phyloP scores from a whole-genome alignment of 2,329 filamentous ascomycete species.

The Dothistroma septosporum region DNA sequence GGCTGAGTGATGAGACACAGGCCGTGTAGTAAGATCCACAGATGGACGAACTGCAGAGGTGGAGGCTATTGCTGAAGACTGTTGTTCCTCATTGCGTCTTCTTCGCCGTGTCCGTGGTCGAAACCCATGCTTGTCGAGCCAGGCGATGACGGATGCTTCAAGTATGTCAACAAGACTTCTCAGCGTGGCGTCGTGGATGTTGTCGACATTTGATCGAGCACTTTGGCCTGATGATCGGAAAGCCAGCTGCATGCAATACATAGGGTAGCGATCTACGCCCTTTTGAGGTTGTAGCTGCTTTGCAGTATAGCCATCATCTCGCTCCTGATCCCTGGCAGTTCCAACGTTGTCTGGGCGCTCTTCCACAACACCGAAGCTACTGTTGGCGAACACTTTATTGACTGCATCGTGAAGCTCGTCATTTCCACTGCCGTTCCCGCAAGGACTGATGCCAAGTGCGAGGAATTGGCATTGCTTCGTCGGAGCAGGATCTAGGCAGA shows the following conservation, averaged over 20 bases:
- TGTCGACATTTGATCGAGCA: constrained; percentile 4
- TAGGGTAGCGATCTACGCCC: constrained; percentile 75
- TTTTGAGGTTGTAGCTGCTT: constrained; percentile 57
- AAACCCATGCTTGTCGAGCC: constrained; percentile 69
- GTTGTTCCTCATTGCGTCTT: constrained; percentile 14
- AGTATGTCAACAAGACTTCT: constrained; percentile 61
- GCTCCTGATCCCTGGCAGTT: constrained; percentile 38
- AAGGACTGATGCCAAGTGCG: constrained; percentile 67
- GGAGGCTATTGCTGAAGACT: background rate
- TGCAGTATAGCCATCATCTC: constrained; percentile 44
- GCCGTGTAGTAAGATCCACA: background rate
- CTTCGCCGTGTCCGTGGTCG: constrained; percentile 45
- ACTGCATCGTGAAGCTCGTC: constrained; percentile 72
- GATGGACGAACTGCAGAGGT: background rate
- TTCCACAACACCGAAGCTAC: constrained; percentile 67
- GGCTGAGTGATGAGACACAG: background rate
- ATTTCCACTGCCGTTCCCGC: constrained; percentile 53
- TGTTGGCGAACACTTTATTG: constrained; percentile 71
- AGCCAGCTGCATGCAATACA: constrained; percentile 69
- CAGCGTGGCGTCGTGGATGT: constrained; percentile 37
- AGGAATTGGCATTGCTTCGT: constrained; percentile 76
- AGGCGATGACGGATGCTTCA: constrained; percentile 65
- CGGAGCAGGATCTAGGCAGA: constrained; percentile 67
- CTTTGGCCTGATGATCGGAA: constrained; percentile 5
- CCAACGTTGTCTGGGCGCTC: constrained; percentile 31